Evolutionary conservation across 73 alveolate species (phyloP).

Genomic region (Paraurostyla sp.): DNA sequence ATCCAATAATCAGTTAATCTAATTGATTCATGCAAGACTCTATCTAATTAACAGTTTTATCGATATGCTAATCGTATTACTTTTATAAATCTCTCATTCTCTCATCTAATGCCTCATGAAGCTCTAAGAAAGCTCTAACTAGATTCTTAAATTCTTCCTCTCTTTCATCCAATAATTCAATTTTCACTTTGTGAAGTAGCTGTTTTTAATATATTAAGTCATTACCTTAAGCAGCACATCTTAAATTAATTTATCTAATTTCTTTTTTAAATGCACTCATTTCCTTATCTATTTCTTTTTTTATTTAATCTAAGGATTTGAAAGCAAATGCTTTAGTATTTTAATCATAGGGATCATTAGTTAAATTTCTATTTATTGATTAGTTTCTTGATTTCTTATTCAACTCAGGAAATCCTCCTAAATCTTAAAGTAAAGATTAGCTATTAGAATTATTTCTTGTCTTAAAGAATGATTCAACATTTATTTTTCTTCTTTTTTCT

Average conservation of each 20-base stretch:
- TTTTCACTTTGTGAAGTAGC: conserved; percentile 22
- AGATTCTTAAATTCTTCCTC: conserved; percentile 68
- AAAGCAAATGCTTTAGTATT: conserved; percentile 15
- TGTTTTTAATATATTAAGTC: conserved; percentile 32
- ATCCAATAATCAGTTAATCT: conserved; percentile 10
- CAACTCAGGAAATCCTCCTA: neutral
- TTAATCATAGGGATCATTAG: neutral
- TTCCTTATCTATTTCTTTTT: conserved; percentile 22
- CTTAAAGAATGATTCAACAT: neutral
- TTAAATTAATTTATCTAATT: conserved; percentile 28
- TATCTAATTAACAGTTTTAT: conserved; percentile 19
- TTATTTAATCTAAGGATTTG: neutral
- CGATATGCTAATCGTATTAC: conserved; percentile 44
- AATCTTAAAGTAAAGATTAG: neutral
- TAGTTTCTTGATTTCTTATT: neutral
- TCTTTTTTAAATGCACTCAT: conserved; percentile 47
- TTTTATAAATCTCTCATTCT: conserved; percentile 62
- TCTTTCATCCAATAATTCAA: conserved; percentile 29
- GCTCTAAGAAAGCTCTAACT: conserved; percentile 27
- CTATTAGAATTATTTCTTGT: neutral
- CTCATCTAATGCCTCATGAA: conserved; percentile 63
- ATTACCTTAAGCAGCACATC: conserved; percentile 54
- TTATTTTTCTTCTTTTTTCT: neutral
- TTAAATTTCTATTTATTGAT: neutral
- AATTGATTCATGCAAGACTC: conserved; percentile 30